Evolutionary conservation across 495 filamentous ascomycete species (phyloP).

Genomic region (Penicillium mononematosum): DNA sequence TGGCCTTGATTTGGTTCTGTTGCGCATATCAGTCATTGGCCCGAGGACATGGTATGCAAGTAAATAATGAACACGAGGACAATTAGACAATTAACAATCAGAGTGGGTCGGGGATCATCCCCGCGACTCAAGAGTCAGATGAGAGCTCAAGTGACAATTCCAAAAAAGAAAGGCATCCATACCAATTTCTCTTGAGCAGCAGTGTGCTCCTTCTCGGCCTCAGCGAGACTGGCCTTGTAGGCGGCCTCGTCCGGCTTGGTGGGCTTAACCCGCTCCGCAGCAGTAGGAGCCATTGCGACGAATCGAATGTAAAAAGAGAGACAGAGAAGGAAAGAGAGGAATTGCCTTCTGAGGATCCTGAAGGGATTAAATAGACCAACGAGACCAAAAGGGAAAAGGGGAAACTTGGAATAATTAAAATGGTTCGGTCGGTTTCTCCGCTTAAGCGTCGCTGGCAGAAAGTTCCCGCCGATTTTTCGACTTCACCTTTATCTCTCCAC

Average conservation of each 20-base stretch:
- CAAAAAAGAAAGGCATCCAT: slow-evolving; percentile 33
- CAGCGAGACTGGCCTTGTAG: slow-evolving; percentile 63
- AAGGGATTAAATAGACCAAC: slow-evolving; percentile 16
- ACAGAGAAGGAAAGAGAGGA: slow-evolving; percentile 14
- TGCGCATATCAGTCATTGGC: slow-evolving; percentile 14
- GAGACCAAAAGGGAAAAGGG: slow-evolving; percentile 28
- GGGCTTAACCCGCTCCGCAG: slow-evolving; percentile 50
- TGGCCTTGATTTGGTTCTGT: slow-evolving; percentile 79
- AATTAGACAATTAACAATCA: slow-evolving; percentile 7
- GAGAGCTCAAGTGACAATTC: slow-evolving; percentile 2
- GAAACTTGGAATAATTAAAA: slow-evolving; percentile 28
- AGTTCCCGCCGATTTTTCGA: slow-evolving; percentile 38
- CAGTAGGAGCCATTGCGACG: slow-evolving; percentile 40
- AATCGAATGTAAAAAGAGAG: slow-evolving; percentile 17
- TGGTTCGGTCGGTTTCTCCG: slow-evolving; percentile 37
- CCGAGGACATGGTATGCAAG: slow-evolving; percentile 3
- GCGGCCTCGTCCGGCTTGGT: slow-evolving; percentile 56
- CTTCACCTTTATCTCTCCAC: slow-evolving; percentile 23
- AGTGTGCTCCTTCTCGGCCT: slow-evolving; percentile 80
- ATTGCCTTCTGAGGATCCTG: slow-evolving; percentile 4
- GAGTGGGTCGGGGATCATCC: slow-evolving; percentile 7
- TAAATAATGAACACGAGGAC: slow-evolving; percentile 7
- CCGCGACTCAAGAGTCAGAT: slow-evolving; percentile 3
- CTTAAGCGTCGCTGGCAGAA: slow-evolving; percentile 32
- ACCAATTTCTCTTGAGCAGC: slow-evolving; percentile 74